Conservation (phyloP, 169 alveolate genomes). For the Plasmodium cynomolgi region DNA sequence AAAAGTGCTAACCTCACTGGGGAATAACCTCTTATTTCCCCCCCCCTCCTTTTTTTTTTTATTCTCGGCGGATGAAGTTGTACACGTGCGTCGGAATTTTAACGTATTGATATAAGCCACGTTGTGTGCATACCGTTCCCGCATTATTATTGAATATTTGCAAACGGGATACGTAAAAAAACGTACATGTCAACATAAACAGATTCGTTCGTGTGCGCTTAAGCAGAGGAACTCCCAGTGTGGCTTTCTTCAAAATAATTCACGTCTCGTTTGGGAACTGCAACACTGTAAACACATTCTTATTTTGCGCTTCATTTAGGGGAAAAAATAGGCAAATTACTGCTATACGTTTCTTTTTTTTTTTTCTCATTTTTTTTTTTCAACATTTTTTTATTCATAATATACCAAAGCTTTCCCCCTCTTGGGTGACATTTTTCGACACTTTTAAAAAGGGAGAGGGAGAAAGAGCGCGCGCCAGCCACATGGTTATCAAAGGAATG, state of each 20-base stretch:
- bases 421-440: neutral
- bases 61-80: neutral
- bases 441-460: neutral
- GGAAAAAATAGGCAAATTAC: too few relatives aligned
- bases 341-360: neutral
- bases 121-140: neutral
- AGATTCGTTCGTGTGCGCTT: neutral
- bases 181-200: neutral
- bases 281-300: neutral
- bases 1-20: neutral
- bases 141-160: neutral
- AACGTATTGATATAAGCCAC: neutral
- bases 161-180: neutral
- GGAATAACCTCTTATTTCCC: neutral
- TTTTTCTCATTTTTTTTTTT: slow-evolving; percentile 2
- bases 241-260: neutral
- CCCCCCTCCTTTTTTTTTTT: neutral
- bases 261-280: neutral
- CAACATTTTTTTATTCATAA: neutral
- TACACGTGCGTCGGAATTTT: neutral
- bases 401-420: neutral
- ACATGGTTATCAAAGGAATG: neutral
- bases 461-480: neutral
- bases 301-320: neutral
- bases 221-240: neutral